phyloP scores from a whole-genome alignment of 805 yeast species.

The Candida mattraensis region DNA sequence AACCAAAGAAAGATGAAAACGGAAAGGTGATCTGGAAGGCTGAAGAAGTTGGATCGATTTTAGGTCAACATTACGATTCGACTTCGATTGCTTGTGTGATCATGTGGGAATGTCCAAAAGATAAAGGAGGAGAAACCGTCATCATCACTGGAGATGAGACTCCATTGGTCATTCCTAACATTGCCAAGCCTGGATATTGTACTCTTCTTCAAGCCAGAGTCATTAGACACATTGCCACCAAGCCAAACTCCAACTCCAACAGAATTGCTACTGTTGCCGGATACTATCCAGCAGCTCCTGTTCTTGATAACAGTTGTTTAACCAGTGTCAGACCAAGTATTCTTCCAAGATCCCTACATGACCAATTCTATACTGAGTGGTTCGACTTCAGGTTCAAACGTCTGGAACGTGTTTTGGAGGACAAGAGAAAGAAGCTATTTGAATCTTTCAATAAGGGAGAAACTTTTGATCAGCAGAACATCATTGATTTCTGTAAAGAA shows the following conservation, averaged over 20 bases:
- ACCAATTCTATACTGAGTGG: conserved; percentile 38
- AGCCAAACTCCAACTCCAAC: conserved; percentile 39
- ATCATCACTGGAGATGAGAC: conserved; percentile 44
- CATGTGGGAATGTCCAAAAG: conserved; percentile 47
- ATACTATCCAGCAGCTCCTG: conserved; percentile 29
- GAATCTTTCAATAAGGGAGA: conserved; percentile 21
- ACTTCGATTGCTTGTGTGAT: conserved; percentile 50
- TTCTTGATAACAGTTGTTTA: conserved; percentile 34
- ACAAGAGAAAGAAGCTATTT: conserved; percentile 20
- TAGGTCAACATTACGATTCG: conserved; percentile 49
- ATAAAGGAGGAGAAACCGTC: conserved; percentile 53
- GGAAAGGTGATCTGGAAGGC: conserved; percentile 23
- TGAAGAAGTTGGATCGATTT: conserved; percentile 42
- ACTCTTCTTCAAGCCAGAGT: conserved; percentile 48
- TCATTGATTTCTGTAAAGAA: conserved; percentile 30
- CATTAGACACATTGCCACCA: conserved; percentile 48
- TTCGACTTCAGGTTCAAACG: conserved; percentile 32
- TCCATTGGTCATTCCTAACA: conserved; percentile 24
- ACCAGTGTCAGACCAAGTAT: conserved; percentile 38
- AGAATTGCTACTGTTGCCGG: conserved; percentile 37
- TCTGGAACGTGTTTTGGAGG: conserved; percentile 29
- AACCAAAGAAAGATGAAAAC: conserved; percentile 15
- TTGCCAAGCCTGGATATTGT: conserved; percentile 49
- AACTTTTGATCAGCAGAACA: conserved; percentile 30
- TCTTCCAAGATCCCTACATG: conserved; percentile 34